Evolutionary conservation across 2,329 filamentous ascomycete genomes (phyloP).

Genomic region (Fusarium sacchari): DNA sequence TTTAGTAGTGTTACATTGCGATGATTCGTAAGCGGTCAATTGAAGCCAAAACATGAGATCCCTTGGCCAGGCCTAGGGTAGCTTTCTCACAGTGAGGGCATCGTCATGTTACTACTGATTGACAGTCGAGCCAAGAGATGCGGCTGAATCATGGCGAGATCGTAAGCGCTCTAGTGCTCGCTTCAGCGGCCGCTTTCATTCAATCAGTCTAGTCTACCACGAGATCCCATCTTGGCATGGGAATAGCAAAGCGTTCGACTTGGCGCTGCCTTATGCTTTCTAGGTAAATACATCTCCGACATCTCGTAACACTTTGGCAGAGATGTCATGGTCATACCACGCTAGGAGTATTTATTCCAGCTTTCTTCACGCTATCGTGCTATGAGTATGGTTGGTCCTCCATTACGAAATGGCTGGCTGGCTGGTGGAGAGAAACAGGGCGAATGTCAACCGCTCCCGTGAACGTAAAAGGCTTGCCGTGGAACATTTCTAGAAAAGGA

Average conservation of each 20-base stretch:
- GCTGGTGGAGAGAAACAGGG: constrained; percentile 1
- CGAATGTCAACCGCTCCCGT: constrained; percentile 7
- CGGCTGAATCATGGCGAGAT: constrained; percentile 23
- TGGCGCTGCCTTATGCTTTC: background rate
- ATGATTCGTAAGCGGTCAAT: background rate
- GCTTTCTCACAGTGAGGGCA: background rate
- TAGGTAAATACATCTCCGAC: background rate
- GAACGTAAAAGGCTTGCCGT: constrained; percentile 25
- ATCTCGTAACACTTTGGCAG: background rate
- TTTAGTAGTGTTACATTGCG: background rate
- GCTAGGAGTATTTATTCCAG: background rate
- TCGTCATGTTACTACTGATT: background rate
- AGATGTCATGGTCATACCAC: background rate
- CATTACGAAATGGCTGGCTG: background rate
- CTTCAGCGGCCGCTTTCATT: background rate
- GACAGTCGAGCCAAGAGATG: constrained; percentile 22
- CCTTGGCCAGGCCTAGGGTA: background rate
- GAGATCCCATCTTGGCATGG: constrained; percentile 8
- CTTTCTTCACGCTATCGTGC: background rate
- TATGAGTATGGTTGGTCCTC: background rate
- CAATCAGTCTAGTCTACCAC: background rate
- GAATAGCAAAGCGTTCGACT: background rate
- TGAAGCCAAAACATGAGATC: background rate
- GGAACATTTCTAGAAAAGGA: constrained; percentile 35
- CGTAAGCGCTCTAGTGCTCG: background rate